Percentiles rank a stretch among this genome's conserved stretches.
Evolutionary conservation across 2,329 filamentous ascomycete species (phyloP).

Genomic region (Pseudocercospora cruenta): DNA sequence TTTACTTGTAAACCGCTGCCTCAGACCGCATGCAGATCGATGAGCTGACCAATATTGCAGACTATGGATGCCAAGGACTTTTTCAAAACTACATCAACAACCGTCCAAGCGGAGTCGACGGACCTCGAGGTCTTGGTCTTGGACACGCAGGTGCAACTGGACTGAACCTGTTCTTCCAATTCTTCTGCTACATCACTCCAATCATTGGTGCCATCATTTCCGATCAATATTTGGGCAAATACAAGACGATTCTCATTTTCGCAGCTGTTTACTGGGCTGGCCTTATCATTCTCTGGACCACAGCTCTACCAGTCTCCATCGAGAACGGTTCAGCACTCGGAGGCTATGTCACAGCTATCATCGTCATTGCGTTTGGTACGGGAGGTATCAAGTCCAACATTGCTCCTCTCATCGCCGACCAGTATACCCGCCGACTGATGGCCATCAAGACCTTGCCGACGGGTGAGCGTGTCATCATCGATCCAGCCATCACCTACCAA

Average conservation of each 20-base stretch:
- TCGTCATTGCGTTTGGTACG: slow-evolving; percentile 74
- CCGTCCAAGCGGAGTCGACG: slow-evolving; percentile 42
- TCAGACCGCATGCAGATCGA: neutral
- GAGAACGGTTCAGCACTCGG: slow-evolving; percentile 62
- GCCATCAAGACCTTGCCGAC: slow-evolving; percentile 43
- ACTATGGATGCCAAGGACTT: slow-evolving; percentile 46
- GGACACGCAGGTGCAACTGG: slow-evolving; percentile 47
- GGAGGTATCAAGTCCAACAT: slow-evolving; percentile 85
- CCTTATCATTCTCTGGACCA: slow-evolving; percentile 67
- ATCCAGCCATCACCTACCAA: slow-evolving; percentile 53
- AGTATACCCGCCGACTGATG: slow-evolving; percentile 48
- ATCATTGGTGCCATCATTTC: slow-evolving; percentile 57
- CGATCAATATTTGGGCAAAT: slow-evolving; percentile 71
- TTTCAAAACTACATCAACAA: slow-evolving; percentile 57
- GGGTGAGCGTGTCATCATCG: slow-evolving; percentile 52
- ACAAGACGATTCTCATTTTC: slow-evolving; percentile 70
- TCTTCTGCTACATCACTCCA: slow-evolving; percentile 54
- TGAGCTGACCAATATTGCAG: neutral
- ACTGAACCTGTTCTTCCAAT: slow-evolving; percentile 53
- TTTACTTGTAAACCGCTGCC: slow-evolving; percentile 43
- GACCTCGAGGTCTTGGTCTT: slow-evolving; percentile 46
- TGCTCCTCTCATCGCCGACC: slow-evolving; percentile 54
- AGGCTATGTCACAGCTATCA: slow-evolving; percentile 65
- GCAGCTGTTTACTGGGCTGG: slow-evolving; percentile 66
- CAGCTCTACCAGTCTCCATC: slow-evolving; percentile 67